Evolutionary conservation across 2,329 filamentous ascomycete species (phyloP).

Genomic region (Aspergillus sp.): DNA sequence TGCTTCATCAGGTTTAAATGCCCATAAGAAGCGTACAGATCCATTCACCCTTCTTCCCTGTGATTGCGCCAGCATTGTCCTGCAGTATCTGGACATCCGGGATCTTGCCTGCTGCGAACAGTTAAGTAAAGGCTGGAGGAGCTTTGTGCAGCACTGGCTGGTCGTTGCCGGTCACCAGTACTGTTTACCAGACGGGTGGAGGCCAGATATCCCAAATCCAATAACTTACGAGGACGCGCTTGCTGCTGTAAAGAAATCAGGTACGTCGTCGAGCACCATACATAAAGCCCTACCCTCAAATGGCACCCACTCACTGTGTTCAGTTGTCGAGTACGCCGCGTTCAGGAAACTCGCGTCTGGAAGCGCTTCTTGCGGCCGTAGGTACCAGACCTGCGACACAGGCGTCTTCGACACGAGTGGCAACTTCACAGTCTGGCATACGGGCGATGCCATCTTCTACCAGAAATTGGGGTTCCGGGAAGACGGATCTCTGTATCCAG

Average conservation of each 20-base stretch:
- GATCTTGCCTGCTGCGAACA: not conserved
- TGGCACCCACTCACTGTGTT: not conserved
- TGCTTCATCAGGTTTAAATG: not conserved
- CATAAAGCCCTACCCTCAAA: not conserved
- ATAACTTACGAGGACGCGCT: not conserved
- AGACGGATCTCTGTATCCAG: not conserved
- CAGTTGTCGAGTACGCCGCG: not conserved
- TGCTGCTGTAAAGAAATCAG: not conserved
- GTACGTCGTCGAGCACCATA: not conserved
- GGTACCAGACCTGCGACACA: no score
- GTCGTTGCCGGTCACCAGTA: not conserved
- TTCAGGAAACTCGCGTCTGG: not conserved
- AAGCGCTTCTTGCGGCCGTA: not conserved
- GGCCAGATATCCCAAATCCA: no score
- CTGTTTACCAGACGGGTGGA: not conserved
- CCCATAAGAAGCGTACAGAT: not conserved
- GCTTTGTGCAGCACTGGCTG: not conserved
- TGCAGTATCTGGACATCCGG: not conserved
- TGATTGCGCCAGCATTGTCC: not conserved
- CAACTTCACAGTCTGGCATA: not conserved
- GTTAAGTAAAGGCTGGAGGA: not conserved
- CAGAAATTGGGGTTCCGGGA: not conserved
- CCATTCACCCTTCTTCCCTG: not conserved
- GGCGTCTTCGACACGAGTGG: not conserved
- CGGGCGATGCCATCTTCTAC: not conserved